Conservation (phyloP, 768 basidiomycete genomes). For the Mycena metata region DNA sequence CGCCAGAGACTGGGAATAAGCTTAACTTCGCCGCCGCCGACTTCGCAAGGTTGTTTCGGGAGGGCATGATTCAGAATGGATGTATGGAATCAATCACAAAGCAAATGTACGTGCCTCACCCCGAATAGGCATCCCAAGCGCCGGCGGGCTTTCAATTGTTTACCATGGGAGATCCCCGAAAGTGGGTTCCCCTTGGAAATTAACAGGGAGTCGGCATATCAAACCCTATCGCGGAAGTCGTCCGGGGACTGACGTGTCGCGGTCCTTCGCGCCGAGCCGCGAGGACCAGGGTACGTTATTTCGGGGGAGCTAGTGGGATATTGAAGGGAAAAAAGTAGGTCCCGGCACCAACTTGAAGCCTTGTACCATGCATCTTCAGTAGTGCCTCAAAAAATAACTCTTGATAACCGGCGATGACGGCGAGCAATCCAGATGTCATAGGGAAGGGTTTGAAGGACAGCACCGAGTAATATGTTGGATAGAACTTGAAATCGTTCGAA, state of each 20-base stretch:
- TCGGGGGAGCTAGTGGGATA: not conserved
- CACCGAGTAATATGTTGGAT: too few species aligned
- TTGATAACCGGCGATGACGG: too few species aligned
- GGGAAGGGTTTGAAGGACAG: too few species aligned
- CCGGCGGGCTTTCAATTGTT: constrained; percentile 1
- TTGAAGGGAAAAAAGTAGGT: not conserved
- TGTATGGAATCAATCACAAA: not conserved
- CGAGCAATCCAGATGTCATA: too few species aligned
- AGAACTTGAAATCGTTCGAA: too few species aligned
- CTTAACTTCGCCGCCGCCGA: too few species aligned
- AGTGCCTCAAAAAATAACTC: too few species aligned
- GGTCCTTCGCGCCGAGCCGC: not conserved
- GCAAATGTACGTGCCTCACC: not conserved
- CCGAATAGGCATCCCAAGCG: not conserved
- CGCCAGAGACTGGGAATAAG: not conserved
- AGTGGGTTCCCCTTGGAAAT: not conserved
- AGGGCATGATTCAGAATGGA: not conserved
- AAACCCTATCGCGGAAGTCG: too few species aligned
- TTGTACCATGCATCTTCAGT: too few species aligned
- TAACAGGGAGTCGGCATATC: too few species aligned
- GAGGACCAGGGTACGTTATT: not conserved
- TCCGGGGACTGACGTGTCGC: not conserved
- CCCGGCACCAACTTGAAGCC: too few species aligned
- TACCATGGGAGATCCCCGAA: not conserved
- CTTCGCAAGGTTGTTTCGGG: too few species aligned